Percentiles rank a stretch among this genome's conserved stretches.
These are phyloP conservation scores for Plantago major DNA, from an alignment of 257 asterid genomes.

Conservation along the genomic window DNA sequence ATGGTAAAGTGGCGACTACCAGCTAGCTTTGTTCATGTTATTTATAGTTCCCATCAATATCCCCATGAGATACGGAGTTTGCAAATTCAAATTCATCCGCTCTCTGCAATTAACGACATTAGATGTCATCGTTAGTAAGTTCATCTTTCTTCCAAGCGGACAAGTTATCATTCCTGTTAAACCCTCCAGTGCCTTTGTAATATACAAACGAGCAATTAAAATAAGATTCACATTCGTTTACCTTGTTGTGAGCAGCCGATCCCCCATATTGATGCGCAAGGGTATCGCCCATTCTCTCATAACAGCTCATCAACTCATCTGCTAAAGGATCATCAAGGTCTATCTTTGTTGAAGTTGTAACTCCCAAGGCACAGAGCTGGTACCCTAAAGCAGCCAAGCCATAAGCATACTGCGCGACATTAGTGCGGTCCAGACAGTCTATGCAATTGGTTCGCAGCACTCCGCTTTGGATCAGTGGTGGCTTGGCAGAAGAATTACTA, in stretches of 20 bases:
- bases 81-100: no score
- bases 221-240: slow-evolving; percentile 27
- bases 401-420: slow-evolving; percentile 96
- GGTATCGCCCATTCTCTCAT: slow-evolving; percentile 99
- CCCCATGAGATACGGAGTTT: no score
- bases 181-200: no score
- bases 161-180: no score
- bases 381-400: slow-evolving; percentile 93
- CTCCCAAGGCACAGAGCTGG: slow-evolving; percentile 75
- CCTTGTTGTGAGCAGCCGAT: slow-evolving; percentile 99
- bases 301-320: slow-evolving; percentile 79
- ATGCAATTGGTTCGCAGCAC: slow-evolving; percentile 97
- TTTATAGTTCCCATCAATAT: no score
- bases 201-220: not conserved
- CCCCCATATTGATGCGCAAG: slow-evolving; percentile 99
- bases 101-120: no score
- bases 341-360: slow-evolving; percentile 52
- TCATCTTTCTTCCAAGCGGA: no score
- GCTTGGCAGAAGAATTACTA: slow-evolving; percentile 45
- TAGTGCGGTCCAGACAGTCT: slow-evolving; percentile 97
- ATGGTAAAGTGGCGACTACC: no score
- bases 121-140: no score
- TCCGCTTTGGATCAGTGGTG: slow-evolving; percentile 69
- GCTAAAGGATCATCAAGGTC: slow-evolving; percentile 98
- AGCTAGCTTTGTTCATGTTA: no score